Base-by-base conservation (phyloP, 2,329 filamentous ascomycete species). In the Pseudogymnoascus sp. region DNA sequence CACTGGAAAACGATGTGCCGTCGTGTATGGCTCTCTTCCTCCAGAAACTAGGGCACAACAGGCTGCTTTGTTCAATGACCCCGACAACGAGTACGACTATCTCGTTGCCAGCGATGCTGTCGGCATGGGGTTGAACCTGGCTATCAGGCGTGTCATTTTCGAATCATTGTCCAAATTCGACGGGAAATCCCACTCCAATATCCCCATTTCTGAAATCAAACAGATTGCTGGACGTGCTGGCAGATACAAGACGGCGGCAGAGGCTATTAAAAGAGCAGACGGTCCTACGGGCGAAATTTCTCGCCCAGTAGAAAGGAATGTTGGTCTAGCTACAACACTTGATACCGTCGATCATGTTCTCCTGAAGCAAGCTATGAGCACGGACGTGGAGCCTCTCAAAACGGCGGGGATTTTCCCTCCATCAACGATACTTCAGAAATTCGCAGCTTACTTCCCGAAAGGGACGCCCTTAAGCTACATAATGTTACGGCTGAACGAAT, bases 91-190 rank as follows among this genome's bases (percentile, higher is more conserved):
- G 65, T 99, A 97, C 72, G 95, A 99, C 73, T 96, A 87, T 69
- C 80, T 99, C 5, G 93, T 95, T 26, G 95, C 96, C 7, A 97
- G 91, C 69, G 92, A 97, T 76, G 95, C 95, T 56, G 93, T 99
- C 66, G 95, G 95, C 38, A 97, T 99, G 93, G 95, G 96, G 1
- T 79, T 99, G 21, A 99, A 99, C 71, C 77, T 99, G 74, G 92
- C 86, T 75, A 91, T 97, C 73, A 95, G 92, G 72, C 89, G 96
- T 26, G 84, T 99, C 65, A 84, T 99, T 62, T 95, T 99, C 68
- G 91, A 96, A 71, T 81, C 87, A 0, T 82, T 87, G 1, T 77
- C 80, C 65, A 99, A 97, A 74, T 88, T 82, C 67, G 83, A 92
- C 66, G 88, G 88, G 1, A 38, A 42, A 16, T 26, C 21, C 59